These are phyloP conservation scores for Pontederia crassipes DNA, from an alignment of 176 grass and related monocot species.

Conservation along the genomic window DNA sequence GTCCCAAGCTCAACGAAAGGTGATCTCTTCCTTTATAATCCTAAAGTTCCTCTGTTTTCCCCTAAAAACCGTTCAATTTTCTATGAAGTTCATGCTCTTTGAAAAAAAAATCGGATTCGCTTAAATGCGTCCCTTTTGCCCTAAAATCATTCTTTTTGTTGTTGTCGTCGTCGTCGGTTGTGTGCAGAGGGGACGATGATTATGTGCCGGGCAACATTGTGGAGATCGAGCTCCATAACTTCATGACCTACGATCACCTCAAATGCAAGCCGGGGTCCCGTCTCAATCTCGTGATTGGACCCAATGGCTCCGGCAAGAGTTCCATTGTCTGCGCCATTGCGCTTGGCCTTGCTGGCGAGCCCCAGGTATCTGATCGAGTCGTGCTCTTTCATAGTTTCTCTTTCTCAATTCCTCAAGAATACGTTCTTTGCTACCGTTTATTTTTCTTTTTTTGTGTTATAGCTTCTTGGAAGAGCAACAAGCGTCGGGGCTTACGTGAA, in stretches of 20 bases:
- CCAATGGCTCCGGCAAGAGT: conserved; percentile 91
- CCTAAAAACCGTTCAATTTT: background rate
- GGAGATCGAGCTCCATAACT: conserved; percentile 80
- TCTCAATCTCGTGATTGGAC: conserved; percentile 80
- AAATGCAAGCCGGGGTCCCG: conserved; percentile 61
- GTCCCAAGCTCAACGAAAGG: conserved; percentile 29
- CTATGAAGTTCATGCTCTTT: background rate
- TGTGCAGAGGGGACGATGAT: conserved; percentile 60
- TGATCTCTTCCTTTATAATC: background rate
- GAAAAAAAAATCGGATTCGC: background rate
- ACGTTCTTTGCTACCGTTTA: background rate
- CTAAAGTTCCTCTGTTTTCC: background rate
- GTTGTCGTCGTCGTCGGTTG: background rate
- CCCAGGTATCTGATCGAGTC: conserved; percentile 26
- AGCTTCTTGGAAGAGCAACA: conserved; percentile 82
- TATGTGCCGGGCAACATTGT: conserved; percentile 87
- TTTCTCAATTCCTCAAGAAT: background rate
- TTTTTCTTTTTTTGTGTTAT: conserved; percentile 11
- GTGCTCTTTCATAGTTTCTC: background rate
- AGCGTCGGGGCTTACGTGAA: conserved; percentile 76
- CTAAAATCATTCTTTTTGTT: background rate
- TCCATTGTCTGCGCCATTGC: conserved; percentile 88
- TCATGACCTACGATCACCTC: conserved; percentile 88
- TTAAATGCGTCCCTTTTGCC: background rate
- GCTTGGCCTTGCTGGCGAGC: conserved; percentile 55